Conservation (phyloP, 257 asterid genomes). For the Echites panduratus region DNA sequence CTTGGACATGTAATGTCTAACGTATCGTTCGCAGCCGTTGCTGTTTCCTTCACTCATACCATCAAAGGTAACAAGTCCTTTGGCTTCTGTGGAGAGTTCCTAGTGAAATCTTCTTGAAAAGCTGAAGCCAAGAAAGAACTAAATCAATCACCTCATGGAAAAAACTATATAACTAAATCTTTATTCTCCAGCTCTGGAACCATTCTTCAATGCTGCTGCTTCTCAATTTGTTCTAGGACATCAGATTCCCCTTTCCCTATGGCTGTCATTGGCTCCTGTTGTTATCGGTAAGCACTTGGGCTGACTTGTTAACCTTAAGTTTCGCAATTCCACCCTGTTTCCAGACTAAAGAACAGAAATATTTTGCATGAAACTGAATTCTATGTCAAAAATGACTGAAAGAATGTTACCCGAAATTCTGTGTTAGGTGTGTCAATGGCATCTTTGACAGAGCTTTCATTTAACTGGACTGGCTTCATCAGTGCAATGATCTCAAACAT, state of each 20-base stretch:
- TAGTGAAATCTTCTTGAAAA: too few relatives aligned
- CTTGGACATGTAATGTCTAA: conserved; percentile 67
- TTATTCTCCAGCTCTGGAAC: conserved; percentile 43
- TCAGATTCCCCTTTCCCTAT: conserved; percentile 44
- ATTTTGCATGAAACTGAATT: too few relatives aligned
- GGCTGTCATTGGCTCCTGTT: conserved; percentile 58
- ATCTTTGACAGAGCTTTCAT: conserved; percentile 55
- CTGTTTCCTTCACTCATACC: conserved; percentile 64
- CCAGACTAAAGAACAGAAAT: too few relatives aligned
- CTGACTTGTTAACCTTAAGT: too few relatives aligned
- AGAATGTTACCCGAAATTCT: conserved; percentile 1
- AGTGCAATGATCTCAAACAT: conserved; percentile 62
- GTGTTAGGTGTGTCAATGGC: conserved; percentile 58
- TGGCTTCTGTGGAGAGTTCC: too few relatives aligned
- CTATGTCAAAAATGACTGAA: not conserved
- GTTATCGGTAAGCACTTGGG: conserved; percentile 33
- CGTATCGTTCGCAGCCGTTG: conserved; percentile 61
- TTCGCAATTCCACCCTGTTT: not conserved
- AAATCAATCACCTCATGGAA: not conserved
- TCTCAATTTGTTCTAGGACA: conserved; percentile 58
- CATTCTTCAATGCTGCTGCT: conserved; percentile 58
- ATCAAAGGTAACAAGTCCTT: conserved; percentile 35
- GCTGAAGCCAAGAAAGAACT: not conserved
- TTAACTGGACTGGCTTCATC: conserved; percentile 56
- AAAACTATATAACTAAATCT: not conserved